These are phyloP conservation scores for Ganoderma resinaceum DNA, from an alignment of 1,284 basidiomycete genomes.

Conservation along the genomic window DNA sequence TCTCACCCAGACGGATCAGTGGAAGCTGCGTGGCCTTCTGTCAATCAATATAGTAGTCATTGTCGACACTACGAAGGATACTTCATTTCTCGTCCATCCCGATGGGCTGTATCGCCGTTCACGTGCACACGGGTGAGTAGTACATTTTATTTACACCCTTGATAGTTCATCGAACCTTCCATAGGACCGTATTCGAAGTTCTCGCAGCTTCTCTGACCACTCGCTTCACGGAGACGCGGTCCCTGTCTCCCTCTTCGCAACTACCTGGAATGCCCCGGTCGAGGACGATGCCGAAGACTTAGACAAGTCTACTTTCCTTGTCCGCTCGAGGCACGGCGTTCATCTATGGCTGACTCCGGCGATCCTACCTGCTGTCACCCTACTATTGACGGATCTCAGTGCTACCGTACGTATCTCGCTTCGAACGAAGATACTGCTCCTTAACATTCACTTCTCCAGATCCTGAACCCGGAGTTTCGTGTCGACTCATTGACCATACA, in stretches of 20 bases:
- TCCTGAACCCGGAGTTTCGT: slow-evolving; percentile 38
- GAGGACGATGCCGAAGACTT: slow-evolving; percentile 17
- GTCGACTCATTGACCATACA: slow-evolving; percentile 38
- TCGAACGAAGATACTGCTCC: background rate
- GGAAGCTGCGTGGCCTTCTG: slow-evolving; percentile 26
- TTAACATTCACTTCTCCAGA: slow-evolving; percentile 22
- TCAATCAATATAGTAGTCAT: slow-evolving; percentile 35
- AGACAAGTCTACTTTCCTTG: slow-evolving; percentile 30
- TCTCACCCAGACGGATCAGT: slow-evolving; percentile 18
- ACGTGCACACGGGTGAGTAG: slow-evolving; percentile 40
- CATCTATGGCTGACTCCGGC: slow-evolving; percentile 36
- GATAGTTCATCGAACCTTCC: background rate
- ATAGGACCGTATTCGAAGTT: slow-evolving; percentile 14
- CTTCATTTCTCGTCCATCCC: slow-evolving; percentile 39
- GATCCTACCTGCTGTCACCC: slow-evolving; percentile 28
- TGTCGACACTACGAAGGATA: slow-evolving; percentile 42
- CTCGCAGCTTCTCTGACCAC: background rate
- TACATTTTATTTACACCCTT: too few species aligned
- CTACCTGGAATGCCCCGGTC: background rate
- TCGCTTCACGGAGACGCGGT: background rate
- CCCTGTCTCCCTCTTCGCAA: background rate
- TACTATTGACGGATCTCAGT: slow-evolving; percentile 30
- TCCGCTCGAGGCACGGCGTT: slow-evolving; percentile 28
- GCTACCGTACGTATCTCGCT: slow-evolving; percentile 30
- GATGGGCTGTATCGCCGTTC: slow-evolving; percentile 47